Evolutionary conservation across 345 rosid genomes (phyloP).

Genomic region (Salix brachista): DNA sequence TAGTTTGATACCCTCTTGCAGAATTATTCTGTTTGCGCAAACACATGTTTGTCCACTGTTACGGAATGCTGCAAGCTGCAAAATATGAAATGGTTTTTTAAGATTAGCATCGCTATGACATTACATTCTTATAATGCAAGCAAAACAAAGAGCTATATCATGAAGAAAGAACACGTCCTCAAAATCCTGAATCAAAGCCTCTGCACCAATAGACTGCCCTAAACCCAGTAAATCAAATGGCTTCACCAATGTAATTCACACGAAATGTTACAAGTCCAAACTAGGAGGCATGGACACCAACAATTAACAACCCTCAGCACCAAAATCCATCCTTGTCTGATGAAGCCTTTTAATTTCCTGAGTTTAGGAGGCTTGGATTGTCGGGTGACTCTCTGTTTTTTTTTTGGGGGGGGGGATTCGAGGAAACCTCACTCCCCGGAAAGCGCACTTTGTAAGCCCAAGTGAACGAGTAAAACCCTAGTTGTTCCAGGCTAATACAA

Average conservation of each 20-base stretch:
- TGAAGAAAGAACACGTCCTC: not conserved
- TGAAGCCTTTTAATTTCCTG: too few relatives aligned
- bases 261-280: not conserved
- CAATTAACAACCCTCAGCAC: not conserved
- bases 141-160: not conserved
- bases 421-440: too few relatives aligned
- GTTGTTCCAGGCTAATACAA: too few relatives aligned
- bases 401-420: too few relatives aligned
- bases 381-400: not conserved
- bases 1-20: slow-evolving; percentile 76
- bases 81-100: slow-evolving; percentile 10
- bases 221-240: not conserved
- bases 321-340: not conserved
- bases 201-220: not conserved
- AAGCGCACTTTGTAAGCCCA: too few relatives aligned
- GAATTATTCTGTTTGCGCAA: slow-evolving; percentile 84
- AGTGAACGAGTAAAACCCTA: too few relatives aligned
- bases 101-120: not conserved
- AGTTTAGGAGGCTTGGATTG: not conserved
- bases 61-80: slow-evolving; percentile 91
- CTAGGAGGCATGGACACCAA: not conserved
- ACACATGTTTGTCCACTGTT: slow-evolving; percentile 98
- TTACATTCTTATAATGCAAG: not conserved
- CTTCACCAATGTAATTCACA: not conserved
- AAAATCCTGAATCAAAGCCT: not conserved